Percentiles rank a stretch among this genome's conserved stretches.
Conservation (phyloP, 805 yeast genomes). For the Yarrowia osloensis region DNA sequence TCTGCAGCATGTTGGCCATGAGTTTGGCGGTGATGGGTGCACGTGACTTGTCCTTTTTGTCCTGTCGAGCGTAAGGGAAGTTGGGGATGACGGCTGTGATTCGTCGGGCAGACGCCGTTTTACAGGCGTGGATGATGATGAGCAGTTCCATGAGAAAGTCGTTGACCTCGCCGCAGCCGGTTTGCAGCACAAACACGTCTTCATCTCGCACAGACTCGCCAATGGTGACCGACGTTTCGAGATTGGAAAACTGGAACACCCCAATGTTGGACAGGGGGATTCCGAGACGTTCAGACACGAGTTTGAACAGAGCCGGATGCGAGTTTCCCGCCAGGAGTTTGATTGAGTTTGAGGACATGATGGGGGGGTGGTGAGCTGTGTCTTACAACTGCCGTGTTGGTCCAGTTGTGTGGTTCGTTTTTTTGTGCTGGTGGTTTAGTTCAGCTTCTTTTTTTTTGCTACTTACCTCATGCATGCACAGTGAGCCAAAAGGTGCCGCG, state of each 20-base stretch:
- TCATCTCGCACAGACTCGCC: conserved; percentile 90
- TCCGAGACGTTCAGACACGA: conserved; percentile 67
- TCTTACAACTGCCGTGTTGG: too few species aligned
- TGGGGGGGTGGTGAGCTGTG: too few species aligned
- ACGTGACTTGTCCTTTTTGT: conserved; percentile 91
- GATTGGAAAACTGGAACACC: conserved; percentile 82
- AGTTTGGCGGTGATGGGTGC: conserved; percentile 96
- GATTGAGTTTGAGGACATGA: conserved; percentile 49
- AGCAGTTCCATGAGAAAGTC: conserved; percentile 85
- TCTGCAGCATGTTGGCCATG: conserved; percentile 85
- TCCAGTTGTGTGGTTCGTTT: too few species aligned
- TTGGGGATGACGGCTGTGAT: conserved; percentile 94
- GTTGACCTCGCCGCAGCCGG: conserved; percentile 83
- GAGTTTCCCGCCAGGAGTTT: conserved; percentile 71
- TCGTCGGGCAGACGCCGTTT: conserved; percentile 91
- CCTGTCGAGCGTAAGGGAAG: conserved; percentile 97
- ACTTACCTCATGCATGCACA: too few species aligned
- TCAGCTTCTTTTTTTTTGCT: too few species aligned
- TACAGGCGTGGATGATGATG: conserved; percentile 90
- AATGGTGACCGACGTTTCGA: conserved; percentile 84
- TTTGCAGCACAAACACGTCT: conserved; percentile 81
- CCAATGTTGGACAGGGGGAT: conserved; percentile 70
- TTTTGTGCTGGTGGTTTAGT: too few species aligned
- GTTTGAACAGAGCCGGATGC: conserved; percentile 79
- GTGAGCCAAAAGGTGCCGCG: conserved; percentile 25